Evolutionary conservation across 192 early-diverging fungal species (phyloP), one percentile per base, ranked within the genome.

Genomic region (Gaertneriomyces sp.): DNA sequence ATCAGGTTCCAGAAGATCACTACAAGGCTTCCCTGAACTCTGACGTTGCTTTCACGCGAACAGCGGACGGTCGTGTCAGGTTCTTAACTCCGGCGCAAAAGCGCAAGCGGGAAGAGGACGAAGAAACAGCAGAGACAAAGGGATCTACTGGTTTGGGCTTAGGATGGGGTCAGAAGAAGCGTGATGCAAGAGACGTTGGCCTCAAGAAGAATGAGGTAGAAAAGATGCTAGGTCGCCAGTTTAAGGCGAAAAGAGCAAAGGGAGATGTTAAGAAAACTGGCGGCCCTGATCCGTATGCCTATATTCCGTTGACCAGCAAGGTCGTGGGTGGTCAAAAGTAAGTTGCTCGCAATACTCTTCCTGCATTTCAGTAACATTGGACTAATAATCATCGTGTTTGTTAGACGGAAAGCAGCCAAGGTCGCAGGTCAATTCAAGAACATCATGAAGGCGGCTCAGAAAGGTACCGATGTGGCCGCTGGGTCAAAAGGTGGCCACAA

Each of bases 261-360:
- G 95, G 95, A 64, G 96, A 99, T 84, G 85, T 99, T 60, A 91
- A 92, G 72, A 86, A 85, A 72, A 87, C 88, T 52, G 91, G 89
- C 47, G 87, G 85, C 68, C 79, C 91, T 5, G 94, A 98, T 78
- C 96, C 96, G 40, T 95, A 85, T 69, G 92, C 93, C n/a, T 99
- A 98, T 70, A 86, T 99, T 47, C 95, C 96, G 61, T 79, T 99
- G 52, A 83, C 79, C 46, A 73, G 79, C 50, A 87, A 88, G 64
- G 80, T 86, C 49, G 87, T 88, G 41, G 84, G 85, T 42, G 70
- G 70, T 4, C 17, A 56, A 53, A 71, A 65, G 68, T 63, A 56
- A 25, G 61, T 64, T 9, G 45, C 20, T 49, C 14, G 7, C 47
- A 42, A 17, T 14, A 8, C 12, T 10, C 20, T 42, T 42, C 20